phyloP scores from a whole-genome alignment of 305 asterid genomes.

The Fraxinus dipetala region DNA sequence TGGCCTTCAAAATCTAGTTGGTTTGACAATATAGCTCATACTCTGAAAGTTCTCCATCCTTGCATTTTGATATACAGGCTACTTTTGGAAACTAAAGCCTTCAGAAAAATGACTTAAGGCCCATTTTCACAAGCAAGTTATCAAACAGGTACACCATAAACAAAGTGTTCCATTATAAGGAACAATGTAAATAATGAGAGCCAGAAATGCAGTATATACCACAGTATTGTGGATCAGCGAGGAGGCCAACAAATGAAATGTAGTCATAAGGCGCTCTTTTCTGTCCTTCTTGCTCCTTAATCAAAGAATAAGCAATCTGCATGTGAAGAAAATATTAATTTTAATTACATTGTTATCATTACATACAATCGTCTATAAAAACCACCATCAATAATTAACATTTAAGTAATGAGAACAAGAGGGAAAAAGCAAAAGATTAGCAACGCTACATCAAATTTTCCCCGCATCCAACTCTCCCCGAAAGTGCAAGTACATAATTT shows the following conservation, averaged over 20 bases:
- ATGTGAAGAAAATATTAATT: conserved; percentile 21
- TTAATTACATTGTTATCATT: not conserved
- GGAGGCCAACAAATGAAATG: conserved; percentile 92
- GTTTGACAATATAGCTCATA: conserved; percentile 9
- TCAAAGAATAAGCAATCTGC: conserved; percentile 92
- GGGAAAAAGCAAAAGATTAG: not conserved
- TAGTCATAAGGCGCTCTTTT: conserved; percentile 61
- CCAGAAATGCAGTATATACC: conserved; percentile 45
- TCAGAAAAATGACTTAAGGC: not conserved
- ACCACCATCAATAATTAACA: not conserved
- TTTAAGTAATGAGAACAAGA: conserved; percentile 19
- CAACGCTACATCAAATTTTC: not conserved
- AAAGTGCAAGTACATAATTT: not conserved
- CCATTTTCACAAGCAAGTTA: conserved; percentile 6
- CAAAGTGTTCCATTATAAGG: conserved; percentile 10
- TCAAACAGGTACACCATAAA: not conserved
- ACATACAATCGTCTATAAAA: not conserved
- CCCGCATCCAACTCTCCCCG: conserved; percentile 6
- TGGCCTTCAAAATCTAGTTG: conserved; percentile 6
- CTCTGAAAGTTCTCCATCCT: conserved; percentile 15
- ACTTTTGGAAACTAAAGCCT: not conserved
- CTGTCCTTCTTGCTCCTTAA: conserved; percentile 91
- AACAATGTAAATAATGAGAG: not conserved
- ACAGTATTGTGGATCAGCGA: conserved; percentile 85
- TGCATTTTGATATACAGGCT: conserved; percentile 1